Evolutionary conservation across 2,329 filamentous ascomycete genomes (phyloP), one percentile per base, ranked within the genome.

Genomic region (Colletotrichum sojae): DNA sequence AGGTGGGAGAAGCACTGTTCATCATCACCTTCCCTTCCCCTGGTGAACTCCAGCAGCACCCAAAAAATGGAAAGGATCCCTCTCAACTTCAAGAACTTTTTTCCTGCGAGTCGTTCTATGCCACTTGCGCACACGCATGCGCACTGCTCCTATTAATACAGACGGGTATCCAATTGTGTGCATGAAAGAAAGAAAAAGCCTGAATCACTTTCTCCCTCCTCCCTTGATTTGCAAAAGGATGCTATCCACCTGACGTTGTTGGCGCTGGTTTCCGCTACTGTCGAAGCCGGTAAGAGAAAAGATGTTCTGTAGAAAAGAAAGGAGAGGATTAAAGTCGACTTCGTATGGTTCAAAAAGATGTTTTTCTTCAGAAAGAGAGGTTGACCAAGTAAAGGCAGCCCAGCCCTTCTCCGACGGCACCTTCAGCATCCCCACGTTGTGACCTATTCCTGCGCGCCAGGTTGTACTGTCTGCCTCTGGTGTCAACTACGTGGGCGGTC

Each of bases 131-230:
- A 36, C 31, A 10, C 31, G 31, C 31, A 8, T 36, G 31, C 66
- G 22, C 22, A 25, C 22, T 25, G 22, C 70, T 66, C 69, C 60
- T 79, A 78, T 76, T 76, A 75, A 77, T 77, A 78, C 77, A 79
- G 68, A 75, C 68, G 31, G 2, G 40, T 25, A 13, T 36, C 31
- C 31, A 36, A 36, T 36, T 36, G 31, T 36, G 31, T 36, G 31
- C n/a, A 9, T 18, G 67, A 71, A 72, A 36, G 40, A 36, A 36
- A 71, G 72, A 36, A 13, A 36, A 36, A 36, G 31, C 31, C 8
- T 10, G 31, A 36, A 10, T 10, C 31, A 8, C 31, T 31, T 31
- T 36, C 31, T 36, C 31, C 31, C 31, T 10, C 31, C 31, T 8
- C 8, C 31, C 31, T 36, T 36, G 31, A 10, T 36, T 9, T 36